Conservation (phyloP, 345 rosid species). For the Salix udensis region DNA sequence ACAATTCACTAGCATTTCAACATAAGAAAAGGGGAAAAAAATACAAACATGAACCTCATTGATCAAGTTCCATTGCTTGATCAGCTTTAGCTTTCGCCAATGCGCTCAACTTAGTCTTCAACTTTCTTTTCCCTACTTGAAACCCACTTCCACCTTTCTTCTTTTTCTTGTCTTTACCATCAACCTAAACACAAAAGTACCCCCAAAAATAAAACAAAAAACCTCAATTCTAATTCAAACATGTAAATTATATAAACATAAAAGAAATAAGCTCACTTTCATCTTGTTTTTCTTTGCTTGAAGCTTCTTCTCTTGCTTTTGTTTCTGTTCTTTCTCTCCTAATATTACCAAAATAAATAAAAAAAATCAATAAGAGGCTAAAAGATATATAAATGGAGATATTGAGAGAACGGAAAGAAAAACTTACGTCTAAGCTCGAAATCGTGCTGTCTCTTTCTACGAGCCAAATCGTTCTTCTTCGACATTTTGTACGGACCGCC, state of each 20-base stretch:
- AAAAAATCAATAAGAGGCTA: background rate
- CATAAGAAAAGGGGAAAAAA: background rate
- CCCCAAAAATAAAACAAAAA: background rate
- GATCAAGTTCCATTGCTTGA: slow-evolving; percentile 93
- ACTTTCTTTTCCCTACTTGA: slow-evolving; percentile 77
- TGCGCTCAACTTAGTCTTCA: slow-evolving; percentile 79
- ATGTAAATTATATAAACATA: background rate
- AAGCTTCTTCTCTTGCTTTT: slow-evolving; percentile 65
- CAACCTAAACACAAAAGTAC: slow-evolving; percentile 47
- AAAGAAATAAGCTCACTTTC: slow-evolving; percentile 48
- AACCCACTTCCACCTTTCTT: slow-evolving; percentile 65
- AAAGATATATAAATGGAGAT: background rate
- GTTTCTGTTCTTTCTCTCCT: slow-evolving; percentile 80
- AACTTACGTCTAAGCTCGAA: slow-evolving; percentile 70
- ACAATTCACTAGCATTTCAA: background rate
- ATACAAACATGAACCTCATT: slow-evolving; percentile 34
- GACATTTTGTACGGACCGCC: slow-evolving; percentile 46
- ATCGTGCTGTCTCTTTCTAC: slow-evolving; percentile 77
- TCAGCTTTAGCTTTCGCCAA: slow-evolving; percentile 78
- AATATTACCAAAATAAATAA: background rate
- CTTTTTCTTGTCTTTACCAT: slow-evolving; percentile 61
- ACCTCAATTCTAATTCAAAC: background rate
- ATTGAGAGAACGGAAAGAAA: background rate
- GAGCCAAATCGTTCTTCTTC: slow-evolving; percentile 86
- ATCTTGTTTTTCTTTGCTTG: slow-evolving; percentile 83